Evolutionary conservation across 257 asterid species (phyloP).

Genomic region (Solanum arcanum): DNA sequence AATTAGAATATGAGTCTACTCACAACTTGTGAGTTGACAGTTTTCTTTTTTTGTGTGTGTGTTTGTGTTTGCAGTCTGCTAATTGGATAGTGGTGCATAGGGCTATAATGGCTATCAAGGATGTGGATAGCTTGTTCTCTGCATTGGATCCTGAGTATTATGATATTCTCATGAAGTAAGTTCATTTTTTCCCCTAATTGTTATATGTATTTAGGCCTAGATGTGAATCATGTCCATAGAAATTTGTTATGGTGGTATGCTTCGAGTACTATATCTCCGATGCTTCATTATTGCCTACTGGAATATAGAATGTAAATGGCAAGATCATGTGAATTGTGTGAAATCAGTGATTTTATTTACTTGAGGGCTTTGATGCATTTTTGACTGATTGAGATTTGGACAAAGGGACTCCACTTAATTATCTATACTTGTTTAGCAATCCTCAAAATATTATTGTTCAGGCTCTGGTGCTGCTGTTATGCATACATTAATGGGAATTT

Average conservation of each 20-base stretch:
- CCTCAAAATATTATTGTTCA: neutral
- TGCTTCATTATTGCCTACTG: neutral
- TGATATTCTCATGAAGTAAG: slow-evolving; percentile 95
- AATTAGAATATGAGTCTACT: neutral
- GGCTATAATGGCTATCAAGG: slow-evolving; percentile 95
- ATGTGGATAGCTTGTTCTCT: slow-evolving; percentile 80
- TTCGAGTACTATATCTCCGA: neutral
- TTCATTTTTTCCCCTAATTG: neutral
- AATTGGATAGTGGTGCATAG: slow-evolving; percentile 98
- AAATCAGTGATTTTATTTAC: neutral
- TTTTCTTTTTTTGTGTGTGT: neutral
- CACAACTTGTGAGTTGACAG: neutral
- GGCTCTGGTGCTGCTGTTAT: neutral
- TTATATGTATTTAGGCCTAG: neutral
- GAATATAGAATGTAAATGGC: neutral
- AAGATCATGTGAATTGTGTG: neutral
- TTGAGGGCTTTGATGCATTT: neutral
- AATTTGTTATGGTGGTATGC: neutral
- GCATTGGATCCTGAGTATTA: slow-evolving; percentile 90
- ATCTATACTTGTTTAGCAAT: neutral
- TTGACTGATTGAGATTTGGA: neutral
- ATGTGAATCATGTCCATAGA: neutral
- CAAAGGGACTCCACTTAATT: neutral
- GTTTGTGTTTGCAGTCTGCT: slow-evolving; percentile 50
- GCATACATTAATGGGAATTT: neutral